These are phyloP conservation scores for Huntiella omanensis DNA, from an alignment of 2,329 filamentous ascomycete genomes.

Conservation along the genomic window DNA sequence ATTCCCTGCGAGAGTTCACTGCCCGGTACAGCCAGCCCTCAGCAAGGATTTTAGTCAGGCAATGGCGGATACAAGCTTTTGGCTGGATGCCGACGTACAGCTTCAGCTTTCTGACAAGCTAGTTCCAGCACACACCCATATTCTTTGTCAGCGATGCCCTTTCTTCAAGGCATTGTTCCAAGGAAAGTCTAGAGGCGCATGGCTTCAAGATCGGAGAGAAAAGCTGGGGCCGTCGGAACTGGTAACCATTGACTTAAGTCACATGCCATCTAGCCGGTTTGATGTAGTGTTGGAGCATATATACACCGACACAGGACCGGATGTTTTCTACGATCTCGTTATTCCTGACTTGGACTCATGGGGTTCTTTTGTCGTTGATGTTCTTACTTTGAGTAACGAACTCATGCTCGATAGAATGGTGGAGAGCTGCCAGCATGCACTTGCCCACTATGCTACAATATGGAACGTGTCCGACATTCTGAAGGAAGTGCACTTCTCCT, in stretches of 20 bases:
- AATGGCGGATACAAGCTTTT: constrained; percentile 49
- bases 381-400: constrained; percentile 80
- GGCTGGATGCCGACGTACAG: constrained; percentile 60
- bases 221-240: constrained; percentile 16
- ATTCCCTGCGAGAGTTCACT: constrained; percentile 57
- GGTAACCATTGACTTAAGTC: constrained; percentile 62
- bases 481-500: constrained; percentile 70
- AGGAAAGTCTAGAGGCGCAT: constrained; percentile 69
- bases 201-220: constrained; percentile 53
- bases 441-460: constrained; percentile 68
- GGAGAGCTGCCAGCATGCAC: constrained; percentile 69
- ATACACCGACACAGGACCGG: constrained; percentile 64
- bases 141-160: constrained; percentile 69
- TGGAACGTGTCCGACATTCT: constrained; percentile 74
- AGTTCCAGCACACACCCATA: constrained; percentile 53
- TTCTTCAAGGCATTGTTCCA: constrained; percentile 86
- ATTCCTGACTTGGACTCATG: constrained; percentile 61
- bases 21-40: constrained; percentile 42
- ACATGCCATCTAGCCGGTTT: constrained; percentile 58
- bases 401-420: constrained; percentile 85
- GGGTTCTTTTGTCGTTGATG: constrained; percentile 74
- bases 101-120: constrained; percentile 62
- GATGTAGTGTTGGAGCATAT: constrained; percentile 60
- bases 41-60: constrained; percentile 53
- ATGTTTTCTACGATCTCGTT: constrained; percentile 64